Evolutionary conservation across 2,329 filamentous ascomycete species (phyloP).

Genomic region (Neofusicoccum cordaticola): DNA sequence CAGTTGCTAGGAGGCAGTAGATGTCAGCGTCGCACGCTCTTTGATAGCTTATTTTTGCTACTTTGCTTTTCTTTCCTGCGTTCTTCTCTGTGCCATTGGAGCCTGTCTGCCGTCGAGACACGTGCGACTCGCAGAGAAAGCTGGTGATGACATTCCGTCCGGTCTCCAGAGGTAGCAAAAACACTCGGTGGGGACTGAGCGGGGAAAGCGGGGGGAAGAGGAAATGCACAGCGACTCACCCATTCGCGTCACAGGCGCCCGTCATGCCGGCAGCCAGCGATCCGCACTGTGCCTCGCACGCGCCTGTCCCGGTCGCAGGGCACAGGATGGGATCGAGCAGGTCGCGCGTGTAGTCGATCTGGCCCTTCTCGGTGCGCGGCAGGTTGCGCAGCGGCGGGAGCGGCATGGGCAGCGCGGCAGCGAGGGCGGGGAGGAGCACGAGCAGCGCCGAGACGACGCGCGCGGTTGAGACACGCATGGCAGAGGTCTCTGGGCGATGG

Average conservation of each 20-base stretch:
- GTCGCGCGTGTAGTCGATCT: slow-evolving; percentile 13
- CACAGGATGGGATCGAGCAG: slow-evolving; percentile 9
- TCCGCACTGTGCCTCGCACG: not conserved
- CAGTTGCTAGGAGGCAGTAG: not conserved
- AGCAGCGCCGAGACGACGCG: not conserved
- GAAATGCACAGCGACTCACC: not conserved
- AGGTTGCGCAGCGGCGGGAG: slow-evolving; percentile 1
- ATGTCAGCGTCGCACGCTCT: not conserved
- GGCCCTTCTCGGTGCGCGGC: not conserved
- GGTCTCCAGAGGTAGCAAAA: not conserved
- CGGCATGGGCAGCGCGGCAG: not conserved
- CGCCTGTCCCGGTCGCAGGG: not conserved
- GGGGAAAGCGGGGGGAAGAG: no score
- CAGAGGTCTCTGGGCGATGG: not conserved
- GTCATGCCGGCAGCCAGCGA: not conserved
- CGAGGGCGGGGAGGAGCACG: not conserved
- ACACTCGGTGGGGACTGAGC: no score
- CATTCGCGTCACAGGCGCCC: not conserved
- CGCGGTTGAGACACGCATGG: not conserved
- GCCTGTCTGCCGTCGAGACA: not conserved
- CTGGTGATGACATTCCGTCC: no score
- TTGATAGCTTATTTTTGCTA: no score
- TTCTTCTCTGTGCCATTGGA: not conserved
- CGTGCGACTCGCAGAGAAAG: no score
- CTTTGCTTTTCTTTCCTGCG: no score